A percentile compares a stretch with the other conserved stretches of the same genome.
Conservation (phyloP, 73 alveolate species). For the Symbiodinium natans region DNA sequence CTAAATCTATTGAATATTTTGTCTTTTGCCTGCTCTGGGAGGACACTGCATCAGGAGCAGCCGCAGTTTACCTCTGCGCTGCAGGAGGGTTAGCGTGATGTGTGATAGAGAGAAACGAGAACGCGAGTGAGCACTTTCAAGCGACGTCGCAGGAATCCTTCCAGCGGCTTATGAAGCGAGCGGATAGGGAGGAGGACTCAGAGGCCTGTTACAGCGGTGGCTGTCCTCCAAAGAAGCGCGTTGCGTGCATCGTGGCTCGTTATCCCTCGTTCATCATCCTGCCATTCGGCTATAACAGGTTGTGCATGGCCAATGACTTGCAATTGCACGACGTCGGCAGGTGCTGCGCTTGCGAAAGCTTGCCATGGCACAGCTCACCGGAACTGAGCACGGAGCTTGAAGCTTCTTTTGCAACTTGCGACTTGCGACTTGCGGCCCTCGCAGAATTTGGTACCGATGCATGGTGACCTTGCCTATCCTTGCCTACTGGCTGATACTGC, state of each 20-base stretch:
- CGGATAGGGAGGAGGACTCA: slow-evolving; percentile 81
- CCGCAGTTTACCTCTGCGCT: slow-evolving; percentile 82
- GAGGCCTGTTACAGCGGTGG: slow-evolving; percentile 9
- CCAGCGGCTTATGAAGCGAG: slow-evolving; percentile 78
- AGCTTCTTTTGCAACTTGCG: too few relatives aligned
- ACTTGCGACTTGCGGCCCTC: too few relatives aligned
- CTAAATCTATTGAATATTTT: background rate
- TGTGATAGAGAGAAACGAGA: background rate
- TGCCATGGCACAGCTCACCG: slow-evolving; percentile 92
- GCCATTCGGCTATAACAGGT: background rate
- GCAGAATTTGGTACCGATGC: too few relatives aligned
- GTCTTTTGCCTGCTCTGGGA: background rate
- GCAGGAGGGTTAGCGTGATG: slow-evolving; percentile 13
- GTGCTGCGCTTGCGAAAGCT: slow-evolving; percentile 63
- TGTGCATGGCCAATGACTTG: too few relatives aligned
- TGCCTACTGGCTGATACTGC: too few relatives aligned
- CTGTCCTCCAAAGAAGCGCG: too few relatives aligned
- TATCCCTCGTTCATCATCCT: background rate
- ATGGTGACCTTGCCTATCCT: too few relatives aligned
- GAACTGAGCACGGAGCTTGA: slow-evolving; percentile 8
- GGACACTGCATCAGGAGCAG: slow-evolving; percentile 72
- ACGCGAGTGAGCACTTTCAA: background rate
- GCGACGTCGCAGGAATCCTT: slow-evolving; percentile 24
- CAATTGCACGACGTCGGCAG: background rate
- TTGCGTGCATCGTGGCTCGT: background rate